Conservation (phyloP, 2,329 filamentous ascomycete species). For the Akanthomyces dipterigenus region DNA sequence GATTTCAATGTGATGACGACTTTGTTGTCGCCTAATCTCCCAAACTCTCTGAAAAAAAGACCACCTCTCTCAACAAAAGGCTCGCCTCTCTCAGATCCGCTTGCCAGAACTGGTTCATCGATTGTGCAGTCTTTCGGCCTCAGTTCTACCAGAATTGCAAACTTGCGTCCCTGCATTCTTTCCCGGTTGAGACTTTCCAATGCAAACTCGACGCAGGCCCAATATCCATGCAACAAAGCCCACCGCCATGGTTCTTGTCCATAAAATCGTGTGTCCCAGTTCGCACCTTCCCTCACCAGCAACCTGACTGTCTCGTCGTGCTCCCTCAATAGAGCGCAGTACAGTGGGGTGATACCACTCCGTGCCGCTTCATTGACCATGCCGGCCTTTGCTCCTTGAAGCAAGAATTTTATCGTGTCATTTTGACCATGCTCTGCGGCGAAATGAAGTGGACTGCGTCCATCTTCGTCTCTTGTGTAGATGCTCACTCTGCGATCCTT, state of each 20-base stretch:
- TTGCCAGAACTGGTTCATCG: not conserved
- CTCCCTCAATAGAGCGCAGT: not conserved
- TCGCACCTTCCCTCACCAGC: not conserved
- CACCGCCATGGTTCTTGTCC: not conserved
- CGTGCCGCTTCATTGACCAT: not conserved
- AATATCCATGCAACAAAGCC: not conserved
- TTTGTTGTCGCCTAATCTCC: not conserved
- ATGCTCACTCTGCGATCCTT: not conserved
- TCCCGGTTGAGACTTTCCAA: not conserved
- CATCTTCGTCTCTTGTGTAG: not conserved
- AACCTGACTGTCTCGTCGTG: not conserved
- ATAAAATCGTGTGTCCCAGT: not conserved
- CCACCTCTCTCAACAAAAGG: not conserved
- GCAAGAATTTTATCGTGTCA: not conserved
- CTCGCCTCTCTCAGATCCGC: not conserved
- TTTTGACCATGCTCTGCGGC: not conserved
- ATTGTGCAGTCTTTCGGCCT: no score
- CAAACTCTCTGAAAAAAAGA: not conserved
- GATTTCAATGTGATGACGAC: not conserved
- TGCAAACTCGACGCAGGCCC: not conserved
- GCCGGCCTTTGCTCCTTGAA: not conserved
- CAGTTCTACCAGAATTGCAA: not conserved
- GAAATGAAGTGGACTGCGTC: not conserved
- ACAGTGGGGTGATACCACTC: not conserved
- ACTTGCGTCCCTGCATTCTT: not conserved